Evolutionary conservation across 139 green algal genomes (phyloP).

Genomic region (Closterium sp.): DNA sequence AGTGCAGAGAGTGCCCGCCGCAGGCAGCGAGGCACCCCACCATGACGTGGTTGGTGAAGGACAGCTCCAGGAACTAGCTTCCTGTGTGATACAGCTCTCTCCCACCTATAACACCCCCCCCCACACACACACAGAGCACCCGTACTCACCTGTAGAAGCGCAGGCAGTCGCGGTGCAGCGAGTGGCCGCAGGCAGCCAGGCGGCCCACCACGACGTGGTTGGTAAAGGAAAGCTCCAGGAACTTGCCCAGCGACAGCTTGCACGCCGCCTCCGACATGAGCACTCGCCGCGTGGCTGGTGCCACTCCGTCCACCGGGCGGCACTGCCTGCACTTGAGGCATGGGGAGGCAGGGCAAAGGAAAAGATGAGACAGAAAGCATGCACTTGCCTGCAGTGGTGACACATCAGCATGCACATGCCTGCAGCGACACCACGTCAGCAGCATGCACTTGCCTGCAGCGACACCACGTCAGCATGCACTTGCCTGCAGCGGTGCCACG

Average conservation of each 20-base stretch:
- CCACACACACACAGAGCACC: too few relatives aligned
- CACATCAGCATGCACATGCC: too few relatives aligned
- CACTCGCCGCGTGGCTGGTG: constrained; percentile 26
- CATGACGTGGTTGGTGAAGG: constrained; percentile 35
- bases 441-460: too few relatives aligned
- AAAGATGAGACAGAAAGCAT: too few relatives aligned
- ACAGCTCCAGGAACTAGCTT: constrained; percentile 52
- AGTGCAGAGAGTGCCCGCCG: constrained; percentile 39
- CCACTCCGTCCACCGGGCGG: constrained; percentile 11
- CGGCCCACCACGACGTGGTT: constrained; percentile 20
- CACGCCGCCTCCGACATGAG: constrained; percentile 41
- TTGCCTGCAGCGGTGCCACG: too few relatives aligned
- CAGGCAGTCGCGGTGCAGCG: constrained; percentile 48
- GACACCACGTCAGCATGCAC: too few relatives aligned
- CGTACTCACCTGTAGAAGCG: constrained; percentile 42
- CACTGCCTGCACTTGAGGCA: too few relatives aligned
- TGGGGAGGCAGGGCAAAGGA: too few relatives aligned
- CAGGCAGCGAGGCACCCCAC: neutral
- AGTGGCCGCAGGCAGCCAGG: constrained; percentile 35
- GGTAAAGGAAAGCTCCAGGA: constrained; percentile 51
- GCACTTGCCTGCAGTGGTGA: too few relatives aligned
- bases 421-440: too few relatives aligned
- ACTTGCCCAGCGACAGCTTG: constrained; percentile 50
- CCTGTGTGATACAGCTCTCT: too few relatives aligned
- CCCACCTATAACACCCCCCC: too few relatives aligned